Percentiles rank a stretch among this genome's conserved stretches.
phyloP scores from a whole-genome alignment of 257 asterid species.

The Solanum neorickii region DNA sequence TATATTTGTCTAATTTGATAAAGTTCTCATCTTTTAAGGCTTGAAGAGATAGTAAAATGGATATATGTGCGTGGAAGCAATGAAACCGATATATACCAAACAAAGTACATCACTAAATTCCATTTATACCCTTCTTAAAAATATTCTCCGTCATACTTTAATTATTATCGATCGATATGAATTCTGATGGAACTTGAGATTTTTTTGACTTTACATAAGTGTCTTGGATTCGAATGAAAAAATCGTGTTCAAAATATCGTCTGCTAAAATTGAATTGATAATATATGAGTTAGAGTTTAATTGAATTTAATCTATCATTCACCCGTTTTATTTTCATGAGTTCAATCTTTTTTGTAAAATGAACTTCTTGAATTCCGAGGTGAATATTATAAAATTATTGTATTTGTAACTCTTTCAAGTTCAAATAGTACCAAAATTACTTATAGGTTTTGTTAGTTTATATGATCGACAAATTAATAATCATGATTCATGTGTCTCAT shows the following conservation, averaged over 20 bases:
- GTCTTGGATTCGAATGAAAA: too few species aligned
- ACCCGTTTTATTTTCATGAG: background rate
- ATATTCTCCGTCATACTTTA: background rate
- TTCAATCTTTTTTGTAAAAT: background rate
- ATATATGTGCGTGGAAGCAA: slow-evolving; percentile 1
- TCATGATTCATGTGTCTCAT: too few species aligned
- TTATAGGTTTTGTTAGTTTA: background rate
- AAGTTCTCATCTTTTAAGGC: slow-evolving; percentile 60
- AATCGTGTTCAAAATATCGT: accelerated
- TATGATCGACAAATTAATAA: too few species aligned
- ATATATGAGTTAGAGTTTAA: background rate
- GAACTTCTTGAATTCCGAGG: background rate
- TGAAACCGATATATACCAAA: slow-evolving; percentile 31
- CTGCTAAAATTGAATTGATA: background rate
- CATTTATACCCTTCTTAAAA: slow-evolving; percentile 19
- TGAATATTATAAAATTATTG: background rate
- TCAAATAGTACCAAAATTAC: background rate
- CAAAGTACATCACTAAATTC: slow-evolving; percentile 24
- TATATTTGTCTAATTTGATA: slow-evolving; percentile 51
- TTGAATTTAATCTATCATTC: background rate
- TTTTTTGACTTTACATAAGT: background rate
- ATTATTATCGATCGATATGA: background rate
- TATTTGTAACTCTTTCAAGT: background rate
- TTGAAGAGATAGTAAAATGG: slow-evolving; percentile 32
- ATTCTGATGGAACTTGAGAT: background rate